phyloP scores from a whole-genome alignment of 2,329 filamentous ascomycete species.

The Claviceps monticola region DNA sequence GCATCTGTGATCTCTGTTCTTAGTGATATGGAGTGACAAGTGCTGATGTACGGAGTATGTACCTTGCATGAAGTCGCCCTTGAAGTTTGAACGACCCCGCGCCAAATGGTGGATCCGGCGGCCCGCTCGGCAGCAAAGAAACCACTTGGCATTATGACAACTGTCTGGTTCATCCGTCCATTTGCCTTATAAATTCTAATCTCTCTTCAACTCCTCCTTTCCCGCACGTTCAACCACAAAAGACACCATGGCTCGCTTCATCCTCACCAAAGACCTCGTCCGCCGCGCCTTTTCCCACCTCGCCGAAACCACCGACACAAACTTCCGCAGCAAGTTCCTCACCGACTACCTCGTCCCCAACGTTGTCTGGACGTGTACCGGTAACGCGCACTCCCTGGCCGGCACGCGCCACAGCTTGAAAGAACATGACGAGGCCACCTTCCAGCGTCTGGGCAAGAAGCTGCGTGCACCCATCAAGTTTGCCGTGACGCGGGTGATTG shows the following conservation, averaged over 20 bases:
- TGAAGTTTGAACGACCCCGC: too few relatives aligned
- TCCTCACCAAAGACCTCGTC: slow-evolving; percentile 11
- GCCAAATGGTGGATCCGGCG: too few relatives aligned
- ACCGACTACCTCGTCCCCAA: slow-evolving; percentile 8
- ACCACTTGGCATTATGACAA: too few relatives aligned
- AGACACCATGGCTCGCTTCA: slow-evolving; percentile 8
- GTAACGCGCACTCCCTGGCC: slow-evolving; percentile 12
- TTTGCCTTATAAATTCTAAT: too few relatives aligned
- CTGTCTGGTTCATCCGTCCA: too few relatives aligned
- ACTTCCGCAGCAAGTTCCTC: slow-evolving; percentile 10
- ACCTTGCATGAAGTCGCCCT: too few relatives aligned
- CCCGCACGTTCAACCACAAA: background rate
- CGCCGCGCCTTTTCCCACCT: slow-evolving; percentile 10
- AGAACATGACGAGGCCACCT: slow-evolving; percentile 10
- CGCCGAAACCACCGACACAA: slow-evolving; percentile 7
- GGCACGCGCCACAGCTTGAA: slow-evolving; percentile 9
- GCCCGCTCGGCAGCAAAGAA: too few relatives aligned
- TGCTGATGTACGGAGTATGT: too few relatives aligned
- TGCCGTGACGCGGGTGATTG: slow-evolving; percentile 9
- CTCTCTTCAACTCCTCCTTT: background rate
- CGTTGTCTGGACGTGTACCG: slow-evolving; percentile 13
- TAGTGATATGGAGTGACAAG: too few relatives aligned
- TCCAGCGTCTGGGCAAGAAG: slow-evolving; percentile 9
- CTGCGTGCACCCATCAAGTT: slow-evolving; percentile 12
- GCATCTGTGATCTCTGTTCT: too few relatives aligned